Evolutionary conservation across 768 basidiomycete genomes (phyloP), one percentile per base, ranked within the genome.

Genomic region (Boletus rubescentipes): DNA sequence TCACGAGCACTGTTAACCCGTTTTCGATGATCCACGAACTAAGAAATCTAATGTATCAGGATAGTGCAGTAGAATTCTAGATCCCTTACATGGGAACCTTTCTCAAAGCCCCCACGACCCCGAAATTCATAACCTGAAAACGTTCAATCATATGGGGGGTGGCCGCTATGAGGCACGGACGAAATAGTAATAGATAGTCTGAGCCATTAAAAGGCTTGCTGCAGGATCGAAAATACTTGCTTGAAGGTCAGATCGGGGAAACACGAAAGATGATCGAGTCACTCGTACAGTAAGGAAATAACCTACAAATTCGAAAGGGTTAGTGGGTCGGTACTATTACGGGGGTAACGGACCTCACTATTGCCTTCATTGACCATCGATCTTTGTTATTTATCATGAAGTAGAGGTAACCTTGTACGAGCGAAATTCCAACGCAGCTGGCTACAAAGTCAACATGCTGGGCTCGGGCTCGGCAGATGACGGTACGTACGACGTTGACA

Each of bases 381-480:
- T 61, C 61, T 16, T 54, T 51, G 46, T 48, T 61, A 16, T 58
- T 43, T 20, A 18, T 53, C 40, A 49, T 51, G 52, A 57, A 61
- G 35, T 61, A 61, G 18, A 61, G 47, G 31, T 61, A 61, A 7
- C 59, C 61, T 58, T 61, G 61, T 32, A 61, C 61, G 20, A 61
- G 45, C 21, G 61, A 61, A 23, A 61, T 61, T 5, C 61, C 61
- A n/a, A 61, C 60, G 9, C 61, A 49, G 35, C 61, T 61, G 9
- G 14, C 3, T 14, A 49, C 30, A 43, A 21, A 21, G 4, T 61
- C 26, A 49, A 32, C 20, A 29, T n/a, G 31, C 11, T 26, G 29
- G 21, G 42, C n/a, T 15, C 38, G 5, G 23, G 8, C 20, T 39
- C n/a, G 34, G 29, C 38, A 21, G n/a, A 46, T 23, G 31, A 42